phyloP scores from a whole-genome alignment of 805 yeast species.

The Starmerella gropengiesseri region DNA sequence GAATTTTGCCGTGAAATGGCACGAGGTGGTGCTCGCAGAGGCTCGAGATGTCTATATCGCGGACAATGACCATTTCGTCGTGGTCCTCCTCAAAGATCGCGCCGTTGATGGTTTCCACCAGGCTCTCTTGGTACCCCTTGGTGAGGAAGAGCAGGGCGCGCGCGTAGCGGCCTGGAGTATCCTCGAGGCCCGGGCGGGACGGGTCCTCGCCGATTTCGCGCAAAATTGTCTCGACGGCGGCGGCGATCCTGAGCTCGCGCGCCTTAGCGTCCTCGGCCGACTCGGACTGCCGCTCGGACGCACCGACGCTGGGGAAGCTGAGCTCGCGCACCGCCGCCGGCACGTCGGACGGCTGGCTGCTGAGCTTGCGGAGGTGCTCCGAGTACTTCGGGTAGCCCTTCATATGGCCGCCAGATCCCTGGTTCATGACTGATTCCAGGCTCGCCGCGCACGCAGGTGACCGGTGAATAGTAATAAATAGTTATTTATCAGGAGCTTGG shows the following conservation, averaged over 20 bases:
- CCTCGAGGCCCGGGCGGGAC: slow-evolving; percentile 74
- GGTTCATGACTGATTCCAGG: neutral
- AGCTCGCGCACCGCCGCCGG: slow-evolving; percentile 65
- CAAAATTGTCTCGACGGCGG: slow-evolving; percentile 62
- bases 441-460: neutral
- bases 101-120: slow-evolving; percentile 79
- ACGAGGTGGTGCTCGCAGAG: slow-evolving; percentile 96
- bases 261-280: slow-evolving; percentile 50
- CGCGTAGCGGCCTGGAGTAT: slow-evolving; percentile 94
- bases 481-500: neutral
- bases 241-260: slow-evolving; percentile 69
- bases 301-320: slow-evolving; percentile 89
- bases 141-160: slow-evolving; percentile 93
- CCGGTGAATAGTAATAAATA: neutral
- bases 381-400: slow-evolving; percentile 25
- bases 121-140: slow-evolving; percentile 91
- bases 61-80: slow-evolving; percentile 96
- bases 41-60: slow-evolving; percentile 85
- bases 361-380: slow-evolving; percentile 24
- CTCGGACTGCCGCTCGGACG: slow-evolving; percentile 64
- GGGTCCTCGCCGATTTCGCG: slow-evolving; percentile 87
- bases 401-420: slow-evolving; percentile 9
- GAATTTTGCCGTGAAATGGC: slow-evolving; percentile 94
- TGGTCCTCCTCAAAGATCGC: slow-evolving; percentile 98
- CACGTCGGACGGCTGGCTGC: slow-evolving; percentile 22